Conservation (phyloP, 1,284 basidiomycete genomes). For the Calocybe gambosa region DNA sequence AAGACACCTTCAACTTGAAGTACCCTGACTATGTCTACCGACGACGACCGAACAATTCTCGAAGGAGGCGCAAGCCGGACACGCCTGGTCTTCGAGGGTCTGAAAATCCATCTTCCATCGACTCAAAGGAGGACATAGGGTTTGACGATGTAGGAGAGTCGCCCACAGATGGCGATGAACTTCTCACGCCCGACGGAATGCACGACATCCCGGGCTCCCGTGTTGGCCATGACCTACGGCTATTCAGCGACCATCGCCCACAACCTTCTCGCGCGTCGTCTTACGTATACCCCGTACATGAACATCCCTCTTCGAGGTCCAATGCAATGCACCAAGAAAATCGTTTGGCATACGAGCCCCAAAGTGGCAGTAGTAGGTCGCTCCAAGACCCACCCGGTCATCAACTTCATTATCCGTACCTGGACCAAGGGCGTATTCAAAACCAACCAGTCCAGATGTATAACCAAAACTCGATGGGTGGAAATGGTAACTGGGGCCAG, state of each 20-base stretch:
- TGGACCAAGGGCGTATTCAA: slow-evolving; percentile 16
- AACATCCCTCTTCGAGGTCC: slow-evolving; percentile 22
- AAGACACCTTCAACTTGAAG: slow-evolving; percentile 77
- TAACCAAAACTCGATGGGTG: slow-evolving; percentile 10
- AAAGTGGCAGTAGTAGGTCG: neutral
- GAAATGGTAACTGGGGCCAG: slow-evolving; percentile 8
- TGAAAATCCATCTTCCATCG: slow-evolving; percentile 26
- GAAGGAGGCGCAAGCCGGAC: slow-evolving; percentile 60
- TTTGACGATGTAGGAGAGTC: slow-evolving; percentile 32
- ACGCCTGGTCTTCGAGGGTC: slow-evolving; percentile 24
- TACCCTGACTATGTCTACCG: slow-evolving; percentile 85
- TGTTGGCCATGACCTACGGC: slow-evolving; percentile 22
- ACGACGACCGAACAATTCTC: slow-evolving; percentile 75
- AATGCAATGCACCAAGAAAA: slow-evolving; percentile 17
- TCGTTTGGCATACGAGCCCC: slow-evolving; percentile 9
- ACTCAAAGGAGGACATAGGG: slow-evolving; percentile 34
- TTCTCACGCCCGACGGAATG: slow-evolving; percentile 16
- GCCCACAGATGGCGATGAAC: slow-evolving; percentile 32
- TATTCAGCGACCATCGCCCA: slow-evolving; percentile 21
- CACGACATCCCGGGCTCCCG: slow-evolving; percentile 20
- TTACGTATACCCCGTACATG: slow-evolving; percentile 24
- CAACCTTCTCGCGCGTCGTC: slow-evolving; percentile 21
- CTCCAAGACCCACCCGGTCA: slow-evolving; percentile 7
- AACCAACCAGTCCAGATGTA: slow-evolving; percentile 17
- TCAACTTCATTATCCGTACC: slow-evolving; percentile 9